phyloP scores from a whole-genome alignment of 345 rosid genomes.

The Isatis tinctoria region DNA sequence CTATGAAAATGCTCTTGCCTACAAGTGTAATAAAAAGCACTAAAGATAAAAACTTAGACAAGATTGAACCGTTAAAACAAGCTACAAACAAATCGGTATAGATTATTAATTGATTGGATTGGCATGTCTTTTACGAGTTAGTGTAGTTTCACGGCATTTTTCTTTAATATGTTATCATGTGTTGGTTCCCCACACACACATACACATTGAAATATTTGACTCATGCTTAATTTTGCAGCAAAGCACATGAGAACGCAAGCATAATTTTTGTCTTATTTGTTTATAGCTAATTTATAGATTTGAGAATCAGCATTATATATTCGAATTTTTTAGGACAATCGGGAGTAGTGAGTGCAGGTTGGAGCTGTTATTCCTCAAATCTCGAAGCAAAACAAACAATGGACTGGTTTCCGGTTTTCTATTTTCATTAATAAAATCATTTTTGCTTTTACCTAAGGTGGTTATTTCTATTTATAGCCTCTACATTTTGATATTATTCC shows the following conservation, averaged over 20 bases:
- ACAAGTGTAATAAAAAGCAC: not conserved
- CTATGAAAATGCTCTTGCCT: too few relatives aligned
- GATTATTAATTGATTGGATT: not conserved
- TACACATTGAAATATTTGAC: not conserved
- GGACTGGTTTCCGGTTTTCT: constrained; percentile 25
- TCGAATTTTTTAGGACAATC: not conserved
- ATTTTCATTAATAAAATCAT: not conserved
- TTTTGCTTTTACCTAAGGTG: not conserved
- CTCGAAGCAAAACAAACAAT: constrained; percentile 23
- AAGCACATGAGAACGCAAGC: not conserved
- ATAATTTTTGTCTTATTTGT: not conserved
- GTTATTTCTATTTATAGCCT: constrained; percentile 27
- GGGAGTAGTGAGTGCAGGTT: constrained; percentile 20
- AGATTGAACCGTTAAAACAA: not conserved
- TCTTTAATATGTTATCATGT: not conserved
- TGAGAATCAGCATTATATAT: not conserved
- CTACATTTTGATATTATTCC: not conserved
- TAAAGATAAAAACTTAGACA: not conserved
- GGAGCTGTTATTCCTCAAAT: constrained; percentile 22
- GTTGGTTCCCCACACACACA: not conserved
- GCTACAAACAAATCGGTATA: not conserved
- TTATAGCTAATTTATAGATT: not conserved
- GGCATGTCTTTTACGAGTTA: not conserved
- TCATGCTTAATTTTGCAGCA: not conserved
- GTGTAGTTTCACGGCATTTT: not conserved